Base-by-base conservation (phyloP, 306 rosid species). In the Senna siamea region DNA sequence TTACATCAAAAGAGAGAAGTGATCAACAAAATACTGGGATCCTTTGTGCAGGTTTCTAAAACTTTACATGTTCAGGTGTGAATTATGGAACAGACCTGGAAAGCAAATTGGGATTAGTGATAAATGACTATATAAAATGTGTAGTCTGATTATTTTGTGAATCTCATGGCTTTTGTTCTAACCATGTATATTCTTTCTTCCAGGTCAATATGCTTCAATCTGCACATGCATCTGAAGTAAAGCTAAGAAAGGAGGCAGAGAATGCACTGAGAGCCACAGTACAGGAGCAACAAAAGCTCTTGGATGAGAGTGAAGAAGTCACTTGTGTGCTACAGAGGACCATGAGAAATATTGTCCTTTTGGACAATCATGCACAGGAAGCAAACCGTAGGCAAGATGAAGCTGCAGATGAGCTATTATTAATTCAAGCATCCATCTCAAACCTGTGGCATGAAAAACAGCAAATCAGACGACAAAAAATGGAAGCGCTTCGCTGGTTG, bases 401-500 rank as follows among this genome's bases (percentile, higher is more conserved):
- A 81, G 91, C 87, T 55, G 46, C 76, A 20, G 84, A 67, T 47
- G 96, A 89, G 75, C 85, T 86, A 58, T 78, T 69, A 61, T 41
- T 79, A 41, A 82, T 92, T 78, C 96, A 87, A 76, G 83, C 85
- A 70, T 89, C 97, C 60, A 81, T 89, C 79, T 78, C 89, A 79
- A 81, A 76, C 69, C 75, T 92, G 53, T 67, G 68, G 85, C 81
- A 81, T 43, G 97, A 92, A 80, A 92, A 78, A 65, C 89, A 92
- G 84, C 75, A 75, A 78, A 81, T 92, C 44, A 82, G 83, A 68
- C 72, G 76, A 61, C 93, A 89, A 80, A 92, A 86, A 78, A 80
- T 71, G 37, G 89, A 86, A 81, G 97, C 93, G 22, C 67, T 76
- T 46, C 81, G 44, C 79, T 92, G 97, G 96, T 87, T 92, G 54